Conservation (phyloP, 805 yeast species). For the Wickerhamiella azyma region DNA sequence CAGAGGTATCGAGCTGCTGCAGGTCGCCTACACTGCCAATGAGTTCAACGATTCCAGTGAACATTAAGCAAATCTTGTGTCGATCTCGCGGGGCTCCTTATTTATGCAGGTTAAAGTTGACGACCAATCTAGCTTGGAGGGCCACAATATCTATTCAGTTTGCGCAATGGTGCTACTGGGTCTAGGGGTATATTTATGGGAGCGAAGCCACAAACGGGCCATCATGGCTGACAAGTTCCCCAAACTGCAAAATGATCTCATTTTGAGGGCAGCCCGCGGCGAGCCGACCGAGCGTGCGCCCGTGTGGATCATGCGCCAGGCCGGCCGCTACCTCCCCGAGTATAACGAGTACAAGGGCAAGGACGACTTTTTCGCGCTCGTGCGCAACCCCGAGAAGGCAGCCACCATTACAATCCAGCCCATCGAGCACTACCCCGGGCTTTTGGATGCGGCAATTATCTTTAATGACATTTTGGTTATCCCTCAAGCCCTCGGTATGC, state of each 20-base stretch:
- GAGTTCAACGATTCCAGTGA: conserved; percentile 84
- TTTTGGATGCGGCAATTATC: conserved; percentile 92
- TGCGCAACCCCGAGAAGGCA: conserved; percentile 88
- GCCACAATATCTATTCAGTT: no score
- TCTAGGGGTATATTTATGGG: not conserved
- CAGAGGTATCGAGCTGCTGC: conserved; percentile 33
- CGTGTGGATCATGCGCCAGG: conserved; percentile 34
- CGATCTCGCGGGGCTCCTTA: not conserved
- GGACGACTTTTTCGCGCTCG: conserved; percentile 87
- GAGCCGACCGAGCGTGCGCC: conserved; percentile 94
- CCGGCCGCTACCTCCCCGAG: conserved; percentile 42
- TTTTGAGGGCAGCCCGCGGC: conserved; percentile 81
- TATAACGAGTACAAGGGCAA: conserved; percentile 78
- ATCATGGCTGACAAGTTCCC: conserved; percentile 35
- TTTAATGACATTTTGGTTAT: conserved; percentile 90
- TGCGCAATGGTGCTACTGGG: no score
- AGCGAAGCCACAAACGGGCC: not conserved
- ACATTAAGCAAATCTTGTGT: conserved; percentile 37
- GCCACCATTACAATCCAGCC: conserved; percentile 94
- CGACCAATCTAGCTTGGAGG: not conserved
- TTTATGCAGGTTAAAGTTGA: not conserved
- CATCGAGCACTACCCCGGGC: conserved; percentile 72
- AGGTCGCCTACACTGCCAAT: conserved; percentile 52
- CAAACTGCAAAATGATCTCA: conserved; percentile 73
- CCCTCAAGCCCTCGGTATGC: conserved; percentile 97